Base-by-base conservation (phyloP, 2,329 filamentous ascomycete species). In the Trichothecium roseum region DNA sequence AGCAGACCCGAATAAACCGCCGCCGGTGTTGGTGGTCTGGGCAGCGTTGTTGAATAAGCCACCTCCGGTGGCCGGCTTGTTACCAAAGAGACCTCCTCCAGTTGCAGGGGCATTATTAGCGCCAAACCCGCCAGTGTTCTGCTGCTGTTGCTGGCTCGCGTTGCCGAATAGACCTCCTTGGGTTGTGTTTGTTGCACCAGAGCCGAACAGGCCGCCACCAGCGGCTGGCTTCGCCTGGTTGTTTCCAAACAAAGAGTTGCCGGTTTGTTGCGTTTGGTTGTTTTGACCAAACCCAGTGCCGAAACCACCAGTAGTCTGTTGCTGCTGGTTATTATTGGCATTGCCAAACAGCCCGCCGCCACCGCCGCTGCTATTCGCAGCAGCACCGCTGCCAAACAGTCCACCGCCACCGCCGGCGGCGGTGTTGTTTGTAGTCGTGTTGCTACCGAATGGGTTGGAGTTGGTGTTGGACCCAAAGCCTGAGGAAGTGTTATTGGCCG, bases 321-420 rank as follows among this genome's bases (percentile, higher is more conserved):
- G 30, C 40, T 59, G 49, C 22, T 55, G 56, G 32, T 37, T 34
- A 18, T 58, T 54, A 33, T 54, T 58, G 20, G 52, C 36, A 37
- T 42, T 40, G 3, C 72, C 72, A 38, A 78, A 78, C 5, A 76
- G 53, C 2, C 37, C 36, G 12, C 69, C 62, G 5, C 60, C 61
- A 6, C 62, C 59, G 16, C 60, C 49, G 24, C 59, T 50, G 53
- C 45, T 30, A 53, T 47, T 10, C 22, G 35, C 18, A 18, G 36
- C 26, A 20, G 32, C 33, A 42, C 68, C 63, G 34, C 54, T 53
- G 12, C 66, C 65, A 44, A 74, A 70, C 3, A 69, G 46, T 13
- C 66, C 60, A 14, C 63, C 51, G 5, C 66, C 40, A 20, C 63
- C 55, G 20, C 53, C 52, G 5, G 54, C 49, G 3, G 49, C 47